phyloP scores from a whole-genome alignment of 306 rosid species.

The Aeschynomene evenia region DNA sequence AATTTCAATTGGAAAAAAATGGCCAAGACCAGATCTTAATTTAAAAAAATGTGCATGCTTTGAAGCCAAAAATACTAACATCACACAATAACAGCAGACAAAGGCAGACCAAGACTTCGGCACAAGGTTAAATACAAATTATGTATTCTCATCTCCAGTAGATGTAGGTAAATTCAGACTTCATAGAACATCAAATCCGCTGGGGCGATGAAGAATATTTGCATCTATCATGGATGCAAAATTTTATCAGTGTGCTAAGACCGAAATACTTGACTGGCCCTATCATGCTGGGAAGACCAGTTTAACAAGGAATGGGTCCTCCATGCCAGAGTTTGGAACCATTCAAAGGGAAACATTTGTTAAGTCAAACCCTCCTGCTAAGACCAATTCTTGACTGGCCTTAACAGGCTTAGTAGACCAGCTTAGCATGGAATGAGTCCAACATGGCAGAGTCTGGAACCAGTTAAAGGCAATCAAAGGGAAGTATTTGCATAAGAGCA shows the following conservation, averaged over 20 bases:
- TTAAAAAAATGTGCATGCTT: not conserved
- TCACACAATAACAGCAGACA: not conserved
- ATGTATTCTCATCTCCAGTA: not conserved
- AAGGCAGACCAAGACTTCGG: not conserved
- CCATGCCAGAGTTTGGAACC: not conserved
- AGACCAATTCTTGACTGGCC: not conserved
- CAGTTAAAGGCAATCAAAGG: not conserved
- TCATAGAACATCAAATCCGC: not conserved
- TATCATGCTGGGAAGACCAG: not conserved
- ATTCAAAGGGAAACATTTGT: not conserved
- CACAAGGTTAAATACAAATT: not conserved
- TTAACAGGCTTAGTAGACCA: not conserved
- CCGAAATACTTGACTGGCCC: not conserved
- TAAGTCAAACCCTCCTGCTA: not conserved
- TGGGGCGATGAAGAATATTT: not conserved
- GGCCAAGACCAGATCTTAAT: no score
- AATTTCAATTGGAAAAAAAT: no score
- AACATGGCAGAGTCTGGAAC: not conserved
- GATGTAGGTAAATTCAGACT: not conserved
- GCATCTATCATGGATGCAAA: not conserved
- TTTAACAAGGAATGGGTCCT: not conserved
- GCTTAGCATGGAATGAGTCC: not conserved
- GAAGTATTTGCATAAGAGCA: not conserved
- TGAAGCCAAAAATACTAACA: not conserved
- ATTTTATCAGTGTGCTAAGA: not conserved